Evolutionary conservation across 495 filamentous ascomycete species (phyloP).

Genomic region (Penicillium goetzii): DNA sequence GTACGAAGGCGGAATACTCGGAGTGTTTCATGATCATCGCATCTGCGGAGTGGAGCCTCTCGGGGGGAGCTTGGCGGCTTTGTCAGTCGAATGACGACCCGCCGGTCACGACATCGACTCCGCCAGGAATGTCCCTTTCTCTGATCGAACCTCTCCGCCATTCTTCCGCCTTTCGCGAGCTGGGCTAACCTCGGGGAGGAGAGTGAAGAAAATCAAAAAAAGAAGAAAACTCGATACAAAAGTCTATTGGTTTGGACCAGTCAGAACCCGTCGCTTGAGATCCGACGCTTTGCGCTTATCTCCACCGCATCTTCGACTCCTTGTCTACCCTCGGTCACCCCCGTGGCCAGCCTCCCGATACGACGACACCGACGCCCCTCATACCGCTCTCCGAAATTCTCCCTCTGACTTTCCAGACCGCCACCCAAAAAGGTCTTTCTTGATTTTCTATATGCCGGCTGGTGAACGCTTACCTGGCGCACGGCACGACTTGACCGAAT

Average conservation of each 20-base stretch:
- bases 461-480: not conserved
- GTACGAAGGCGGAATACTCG: slow-evolving; percentile 7
- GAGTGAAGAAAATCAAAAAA: slow-evolving; percentile 1
- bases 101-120: slow-evolving; percentile 34
- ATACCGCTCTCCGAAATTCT: slow-evolving; percentile 5
- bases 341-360: slow-evolving; percentile 16
- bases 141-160: slow-evolving; percentile 2
- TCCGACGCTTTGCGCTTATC: not conserved
- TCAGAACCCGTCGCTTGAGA: not conserved
- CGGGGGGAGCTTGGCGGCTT: slow-evolving; percentile 34
- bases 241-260: not conserved
- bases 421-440: not conserved
- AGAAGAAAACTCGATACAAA: slow-evolving; percentile 1
- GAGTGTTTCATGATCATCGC: slow-evolving; percentile 19
- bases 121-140: slow-evolving; percentile 30
- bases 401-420: not conserved
- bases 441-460: not conserved
- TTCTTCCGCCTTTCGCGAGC: slow-evolving; percentile 9
- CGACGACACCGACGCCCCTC: slow-evolving; percentile 12
- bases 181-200: slow-evolving; percentile 4
- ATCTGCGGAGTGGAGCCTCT: slow-evolving; percentile 23
- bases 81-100: slow-evolving; percentile 27
- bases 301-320: slow-evolving; percentile 15
- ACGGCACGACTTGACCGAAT: not conserved
- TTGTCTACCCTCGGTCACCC: slow-evolving; percentile 26